Evolutionary conservation across 495 filamentous ascomycete genomes (phyloP).

Genomic region (Annulohypoxylon maeteangense): DNA sequence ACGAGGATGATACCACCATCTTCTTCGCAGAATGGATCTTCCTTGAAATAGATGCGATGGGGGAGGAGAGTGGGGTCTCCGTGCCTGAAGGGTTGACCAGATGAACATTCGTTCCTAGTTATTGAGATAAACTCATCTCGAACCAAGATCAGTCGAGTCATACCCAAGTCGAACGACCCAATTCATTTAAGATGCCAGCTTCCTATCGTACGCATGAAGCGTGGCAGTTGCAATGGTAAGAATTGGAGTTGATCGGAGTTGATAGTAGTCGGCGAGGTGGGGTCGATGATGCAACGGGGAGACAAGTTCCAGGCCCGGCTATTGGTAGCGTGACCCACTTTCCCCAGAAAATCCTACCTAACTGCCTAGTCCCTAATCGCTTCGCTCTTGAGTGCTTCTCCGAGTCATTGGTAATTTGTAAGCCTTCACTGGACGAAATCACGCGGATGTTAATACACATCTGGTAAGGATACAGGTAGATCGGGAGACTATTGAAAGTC

Average conservation of each 20-base stretch:
- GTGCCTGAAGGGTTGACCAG: neutral
- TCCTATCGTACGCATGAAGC: neutral
- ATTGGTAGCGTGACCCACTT: constrained; percentile 28
- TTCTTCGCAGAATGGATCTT: constrained; percentile 3
- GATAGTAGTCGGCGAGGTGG: constrained; percentile 10
- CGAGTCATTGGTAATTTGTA: constrained; percentile 17
- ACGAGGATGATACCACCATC: constrained; percentile 38
- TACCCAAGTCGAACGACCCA: neutral
- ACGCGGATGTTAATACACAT: neutral
- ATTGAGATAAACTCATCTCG: constrained; percentile 1
- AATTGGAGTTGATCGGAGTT: neutral
- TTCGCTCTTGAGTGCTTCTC: neutral
- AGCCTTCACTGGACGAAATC: constrained; percentile 1
- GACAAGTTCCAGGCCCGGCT: constrained; percentile 21
- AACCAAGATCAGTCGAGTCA: neutral
- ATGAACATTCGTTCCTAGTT: neutral
- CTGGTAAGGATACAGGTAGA: neutral
- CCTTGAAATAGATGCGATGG: constrained; percentile 2
- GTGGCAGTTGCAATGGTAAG: neutral
- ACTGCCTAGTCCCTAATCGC: neutral
- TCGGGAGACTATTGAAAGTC: neutral
- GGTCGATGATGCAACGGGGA: constrained; percentile 35
- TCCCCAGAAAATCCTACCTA: constrained; percentile 39
- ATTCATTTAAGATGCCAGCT: neutral
- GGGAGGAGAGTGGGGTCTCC: neutral